A percentile compares a stretch with the other conserved stretches of the same genome.
Evolutionary conservation across 345 rosid genomes (phyloP).

Genomic region (Sisymbrium altissimum): DNA sequence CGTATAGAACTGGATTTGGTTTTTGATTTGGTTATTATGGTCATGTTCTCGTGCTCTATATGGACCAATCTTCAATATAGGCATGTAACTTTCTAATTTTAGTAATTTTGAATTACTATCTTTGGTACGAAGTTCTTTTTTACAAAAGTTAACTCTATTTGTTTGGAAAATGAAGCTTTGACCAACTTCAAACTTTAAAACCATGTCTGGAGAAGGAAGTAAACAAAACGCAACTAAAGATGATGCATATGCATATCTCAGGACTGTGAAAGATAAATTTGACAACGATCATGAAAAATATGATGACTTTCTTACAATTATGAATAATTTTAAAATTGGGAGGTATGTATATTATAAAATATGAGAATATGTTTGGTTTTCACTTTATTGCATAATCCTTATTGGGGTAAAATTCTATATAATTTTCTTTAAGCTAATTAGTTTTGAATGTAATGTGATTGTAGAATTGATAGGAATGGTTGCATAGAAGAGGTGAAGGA

Average conservation of each 20-base stretch:
- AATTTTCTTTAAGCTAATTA: background rate
- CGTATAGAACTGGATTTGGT: background rate
- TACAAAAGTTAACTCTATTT: background rate
- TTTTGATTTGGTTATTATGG: no score
- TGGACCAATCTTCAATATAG: background rate
- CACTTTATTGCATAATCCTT: no score
- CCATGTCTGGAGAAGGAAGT: slow-evolving; percentile 4
- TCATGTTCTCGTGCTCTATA: no score
- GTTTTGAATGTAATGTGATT: background rate
- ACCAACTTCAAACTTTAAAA: background rate
- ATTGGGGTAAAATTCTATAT: no score
- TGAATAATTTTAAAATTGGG: background rate
- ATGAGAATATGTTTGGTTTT: background rate
- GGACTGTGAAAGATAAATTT: background rate
- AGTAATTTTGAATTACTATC: no score
- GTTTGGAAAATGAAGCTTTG: background rate
- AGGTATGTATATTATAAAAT: background rate
- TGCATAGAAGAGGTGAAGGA: background rate
- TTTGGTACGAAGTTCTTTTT: no score
- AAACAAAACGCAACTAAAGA: background rate
- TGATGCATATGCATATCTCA: background rate
- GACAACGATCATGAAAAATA: background rate
- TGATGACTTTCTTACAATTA: background rate
- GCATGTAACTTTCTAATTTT: no score
- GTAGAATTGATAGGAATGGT: background rate